Conservation (phyloP, 495 filamentous ascomycete species). For the Geoglossum glabrum region DNA sequence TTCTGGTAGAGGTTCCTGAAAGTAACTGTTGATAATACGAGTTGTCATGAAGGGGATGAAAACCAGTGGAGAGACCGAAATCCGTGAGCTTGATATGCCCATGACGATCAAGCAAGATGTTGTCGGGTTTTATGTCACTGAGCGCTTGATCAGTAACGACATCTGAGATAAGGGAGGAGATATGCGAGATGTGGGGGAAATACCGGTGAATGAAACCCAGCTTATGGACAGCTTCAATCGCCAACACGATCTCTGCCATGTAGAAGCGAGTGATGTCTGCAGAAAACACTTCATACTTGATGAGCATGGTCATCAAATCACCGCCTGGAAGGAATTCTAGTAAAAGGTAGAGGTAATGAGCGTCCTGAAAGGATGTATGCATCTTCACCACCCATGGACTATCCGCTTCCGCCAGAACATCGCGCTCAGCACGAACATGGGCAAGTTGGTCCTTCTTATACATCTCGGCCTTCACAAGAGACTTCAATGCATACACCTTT, state of each 20-base stretch:
- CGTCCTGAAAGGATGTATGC: slow-evolving; percentile 92
- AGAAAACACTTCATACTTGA: slow-evolving; percentile 99
- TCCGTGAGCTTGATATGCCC: slow-evolving; percentile 98
- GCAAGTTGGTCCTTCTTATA: slow-evolving; percentile 98
- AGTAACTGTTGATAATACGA: slow-evolving; percentile 96
- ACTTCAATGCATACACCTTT: slow-evolving; percentile 97
- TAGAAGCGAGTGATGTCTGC: slow-evolving; percentile 98
- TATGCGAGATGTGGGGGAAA: slow-evolving; percentile 12
- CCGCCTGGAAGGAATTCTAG: slow-evolving; percentile 99
- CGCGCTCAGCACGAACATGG: slow-evolving; percentile 94
- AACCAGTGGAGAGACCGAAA: slow-evolving; percentile 93
- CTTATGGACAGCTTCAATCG: slow-evolving; percentile 94
- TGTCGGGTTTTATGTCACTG: slow-evolving; percentile 98
- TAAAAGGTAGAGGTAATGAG: slow-evolving; percentile 88
- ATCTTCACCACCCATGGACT: slow-evolving; percentile 98
- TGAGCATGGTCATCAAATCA: slow-evolving; percentile 99
- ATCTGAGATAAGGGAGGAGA: not conserved
- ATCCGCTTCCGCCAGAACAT: slow-evolving; percentile 94
- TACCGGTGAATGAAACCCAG: slow-evolving; percentile 97
- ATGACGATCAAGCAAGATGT: slow-evolving; percentile 85
- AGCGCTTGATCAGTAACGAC: slow-evolving; percentile 4
- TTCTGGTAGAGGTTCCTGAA: slow-evolving; percentile 41
- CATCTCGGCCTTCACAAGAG: slow-evolving; percentile 96
- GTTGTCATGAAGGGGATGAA: slow-evolving; percentile 94
- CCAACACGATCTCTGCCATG: slow-evolving; percentile 93